A percentile compares a stretch with the other conserved stretches of the same genome.
These are phyloP conservation scores for Decorospora gaudefroyi DNA, from an alignment of 2,329 filamentous ascomycete species.

Conservation along the genomic window DNA sequence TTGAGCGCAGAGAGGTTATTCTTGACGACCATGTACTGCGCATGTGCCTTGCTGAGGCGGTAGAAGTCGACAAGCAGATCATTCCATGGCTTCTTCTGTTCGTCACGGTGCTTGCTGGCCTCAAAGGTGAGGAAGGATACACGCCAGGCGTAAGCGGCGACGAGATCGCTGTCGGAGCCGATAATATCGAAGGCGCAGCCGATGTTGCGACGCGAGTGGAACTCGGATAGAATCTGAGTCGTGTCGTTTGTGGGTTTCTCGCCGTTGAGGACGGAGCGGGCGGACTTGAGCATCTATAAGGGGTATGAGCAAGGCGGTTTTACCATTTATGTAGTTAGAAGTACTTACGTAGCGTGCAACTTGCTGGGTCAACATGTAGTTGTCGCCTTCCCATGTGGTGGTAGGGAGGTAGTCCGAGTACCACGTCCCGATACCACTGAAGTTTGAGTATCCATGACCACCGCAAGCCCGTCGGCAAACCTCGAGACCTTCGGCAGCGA, in stretches of 20 bases:
- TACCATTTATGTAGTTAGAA: neutral
- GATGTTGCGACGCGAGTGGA: conserved; percentile 67
- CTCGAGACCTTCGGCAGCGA: conserved; percentile 74
- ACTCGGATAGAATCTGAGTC: conserved; percentile 66
- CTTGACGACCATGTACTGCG: conserved; percentile 77
- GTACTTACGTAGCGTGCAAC: conserved; percentile 68
- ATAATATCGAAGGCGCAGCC: conserved; percentile 76
- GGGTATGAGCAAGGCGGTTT: conserved; percentile 6
- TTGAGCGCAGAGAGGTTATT: conserved; percentile 75
- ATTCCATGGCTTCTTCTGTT: conserved; percentile 76
- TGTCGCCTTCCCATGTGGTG: conserved; percentile 75
- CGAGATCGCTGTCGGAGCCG: conserved; percentile 70
- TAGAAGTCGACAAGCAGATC: conserved; percentile 77
- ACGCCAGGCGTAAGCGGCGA: conserved; percentile 76
- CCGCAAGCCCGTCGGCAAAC: conserved; percentile 75
- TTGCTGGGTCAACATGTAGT: conserved; percentile 82
- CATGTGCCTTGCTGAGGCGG: conserved; percentile 73
- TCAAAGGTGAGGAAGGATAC: conserved; percentile 76
- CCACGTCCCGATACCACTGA: conserved; percentile 75
- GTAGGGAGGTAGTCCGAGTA: conserved; percentile 77
- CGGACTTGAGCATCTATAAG: conserved; percentile 70
- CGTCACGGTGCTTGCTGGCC: conserved; percentile 72
- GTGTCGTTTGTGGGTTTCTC: conserved; percentile 70
- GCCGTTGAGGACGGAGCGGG: conserved; percentile 68
- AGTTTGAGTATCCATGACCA: conserved; percentile 75